These are phyloP conservation scores for Alternaria sp. DNA, from an alignment of 2,329 filamentous ascomycete species.

Conservation along the genomic window DNA sequence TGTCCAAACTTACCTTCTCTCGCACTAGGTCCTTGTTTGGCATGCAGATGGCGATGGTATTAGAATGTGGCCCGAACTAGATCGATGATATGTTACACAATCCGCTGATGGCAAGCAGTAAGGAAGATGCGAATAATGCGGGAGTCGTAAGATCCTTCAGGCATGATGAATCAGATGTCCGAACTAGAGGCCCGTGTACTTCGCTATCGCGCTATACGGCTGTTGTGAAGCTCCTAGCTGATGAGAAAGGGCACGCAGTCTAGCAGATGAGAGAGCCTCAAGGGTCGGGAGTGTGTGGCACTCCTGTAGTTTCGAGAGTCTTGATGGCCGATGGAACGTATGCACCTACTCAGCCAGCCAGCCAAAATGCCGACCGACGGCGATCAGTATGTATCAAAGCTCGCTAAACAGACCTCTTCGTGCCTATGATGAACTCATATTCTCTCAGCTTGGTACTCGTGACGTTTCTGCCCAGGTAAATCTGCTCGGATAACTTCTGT, in stretches of 20 bases:
- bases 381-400: background rate
- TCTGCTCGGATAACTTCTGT: background rate
- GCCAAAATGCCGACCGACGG: background rate
- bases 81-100: background rate
- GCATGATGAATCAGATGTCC: background rate
- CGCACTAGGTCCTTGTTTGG: background rate
- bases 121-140: background rate
- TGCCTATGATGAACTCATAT: background rate
- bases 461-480: background rate
- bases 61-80: background rate
- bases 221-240: background rate
- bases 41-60: background rate
- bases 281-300: background rate
- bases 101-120: background rate
- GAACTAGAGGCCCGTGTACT: background rate
- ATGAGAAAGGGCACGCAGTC: background rate
- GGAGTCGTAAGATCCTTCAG: background rate
- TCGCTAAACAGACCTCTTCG: background rate
- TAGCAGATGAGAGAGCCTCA: background rate
- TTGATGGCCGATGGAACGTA: no score
- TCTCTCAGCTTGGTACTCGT: background rate
- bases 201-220: background rate
- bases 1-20: background rate
- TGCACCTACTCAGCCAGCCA: background rate
- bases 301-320: no score